Evolutionary conservation across 1,284 basidiomycete genomes (phyloP).

Genomic region (Tausonia pullulans): DNA sequence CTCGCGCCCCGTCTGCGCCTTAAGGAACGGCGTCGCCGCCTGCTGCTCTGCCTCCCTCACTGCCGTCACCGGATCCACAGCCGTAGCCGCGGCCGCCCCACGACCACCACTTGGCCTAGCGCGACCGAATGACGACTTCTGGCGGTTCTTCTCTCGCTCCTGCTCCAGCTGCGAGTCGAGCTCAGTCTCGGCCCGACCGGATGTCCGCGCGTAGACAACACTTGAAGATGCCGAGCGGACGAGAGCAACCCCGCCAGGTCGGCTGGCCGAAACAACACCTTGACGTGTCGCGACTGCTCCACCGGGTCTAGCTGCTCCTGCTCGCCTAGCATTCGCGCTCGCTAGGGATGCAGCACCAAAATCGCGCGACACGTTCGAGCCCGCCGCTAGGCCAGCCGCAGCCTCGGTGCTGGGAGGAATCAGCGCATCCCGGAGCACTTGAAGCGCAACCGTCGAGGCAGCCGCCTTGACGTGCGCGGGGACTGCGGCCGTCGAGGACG

Average conservation of each 20-base stretch:
- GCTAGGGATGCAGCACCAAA: no score
- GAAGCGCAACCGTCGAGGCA: conserved; percentile 60
- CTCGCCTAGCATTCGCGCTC: no score
- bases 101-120: background rate
- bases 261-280: no score
- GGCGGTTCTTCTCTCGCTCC: background rate
- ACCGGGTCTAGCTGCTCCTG: no score
- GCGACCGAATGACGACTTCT: background rate
- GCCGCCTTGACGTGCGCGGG: conserved; percentile 40
- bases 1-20: conserved; percentile 27
- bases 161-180: conserved; percentile 9
- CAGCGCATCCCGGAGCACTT: conserved; percentile 70
- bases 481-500: conserved; percentile 13
- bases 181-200: conserved; percentile 10
- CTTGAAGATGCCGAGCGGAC: no score
- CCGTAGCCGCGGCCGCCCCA: background rate
- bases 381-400: no score
- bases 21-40: conserved; percentile 9
- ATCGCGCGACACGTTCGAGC: no score
- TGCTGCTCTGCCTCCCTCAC: conserved; percentile 14
- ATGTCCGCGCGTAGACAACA: no score
- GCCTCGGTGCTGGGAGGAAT: conserved; percentile 37
- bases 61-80: background rate
- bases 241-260: no score
- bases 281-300: no score